These are phyloP conservation scores for Mycena maculata DNA, from an alignment of 768 basidiomycete species.

Conservation along the genomic window DNA sequence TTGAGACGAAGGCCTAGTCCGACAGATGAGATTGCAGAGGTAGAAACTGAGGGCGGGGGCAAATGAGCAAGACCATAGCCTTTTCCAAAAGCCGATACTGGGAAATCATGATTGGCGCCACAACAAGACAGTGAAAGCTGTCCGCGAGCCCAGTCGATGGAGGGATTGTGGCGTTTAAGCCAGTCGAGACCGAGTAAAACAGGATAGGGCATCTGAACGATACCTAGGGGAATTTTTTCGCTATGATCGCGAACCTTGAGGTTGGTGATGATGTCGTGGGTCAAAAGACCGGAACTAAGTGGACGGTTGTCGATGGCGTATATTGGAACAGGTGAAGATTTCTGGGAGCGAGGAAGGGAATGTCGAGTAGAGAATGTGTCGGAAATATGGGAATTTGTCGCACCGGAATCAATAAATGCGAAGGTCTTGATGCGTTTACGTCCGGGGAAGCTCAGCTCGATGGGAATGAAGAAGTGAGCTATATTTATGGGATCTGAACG, in stretches of 20 bases:
- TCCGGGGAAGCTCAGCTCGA: slow-evolving; percentile 46
- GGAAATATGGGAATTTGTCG: slow-evolving; percentile 51
- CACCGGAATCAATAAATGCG: slow-evolving; percentile 52
- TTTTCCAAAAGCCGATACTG: slow-evolving; percentile 21
- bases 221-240: slow-evolving; percentile 43
- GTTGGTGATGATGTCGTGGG: slow-evolving; percentile 48
- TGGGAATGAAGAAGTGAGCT: slow-evolving; percentile 45
- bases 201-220: slow-evolving; percentile 49
- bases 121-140: slow-evolving; percentile 34
- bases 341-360: slow-evolving; percentile 44
- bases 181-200: slow-evolving; percentile 51
- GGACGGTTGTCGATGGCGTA: slow-evolving; percentile 51
- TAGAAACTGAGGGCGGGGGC: slow-evolving; percentile 27
- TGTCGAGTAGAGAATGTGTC: slow-evolving; percentile 47
- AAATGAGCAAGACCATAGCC: slow-evolving; percentile 41
- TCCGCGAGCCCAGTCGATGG: slow-evolving; percentile 46
- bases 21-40: slow-evolving; percentile 26
- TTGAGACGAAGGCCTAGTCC: slow-evolving; percentile 47
- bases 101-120: slow-evolving; percentile 9
- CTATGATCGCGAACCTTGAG: slow-evolving; percentile 44
- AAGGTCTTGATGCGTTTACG: slow-evolving; percentile 45
- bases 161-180: slow-evolving; percentile 50
- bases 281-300: slow-evolving; percentile 53
- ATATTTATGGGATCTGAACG: slow-evolving; percentile 31
- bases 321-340: slow-evolving; percentile 49